Evolutionary conservation across 176 grass and related monocot genomes (phyloP), one percentile per base, ranked within the genome.

Genomic region (Zizania latifolia): DNA sequence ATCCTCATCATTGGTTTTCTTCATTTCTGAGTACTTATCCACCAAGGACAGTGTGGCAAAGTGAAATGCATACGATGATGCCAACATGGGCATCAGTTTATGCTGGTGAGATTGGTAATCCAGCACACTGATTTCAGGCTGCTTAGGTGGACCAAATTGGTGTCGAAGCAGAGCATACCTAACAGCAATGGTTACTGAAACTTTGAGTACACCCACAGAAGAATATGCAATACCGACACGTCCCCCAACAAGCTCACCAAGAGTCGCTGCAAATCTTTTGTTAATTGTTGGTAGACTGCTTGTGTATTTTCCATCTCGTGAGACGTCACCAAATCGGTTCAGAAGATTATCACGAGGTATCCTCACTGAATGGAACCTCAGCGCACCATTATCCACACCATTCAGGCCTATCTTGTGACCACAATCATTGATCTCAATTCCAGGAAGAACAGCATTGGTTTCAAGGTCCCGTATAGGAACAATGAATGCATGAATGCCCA

Each of bases 51-150:
- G 68, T 16, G 91, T 92, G 22, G 95, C 86, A 48, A 98, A 98
- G 59, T 98, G 91, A 84, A 98, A 98, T 1, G 91, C 95, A 63
- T 99, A 99, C 0, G 89, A 68, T 21, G 91, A 99, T 73, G 95
- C 95, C 23, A 99, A 41, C 95, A 98, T 92, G 32, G 95, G 95
- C 95, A 99, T 99, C 66, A 99, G 46, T 71, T 91, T 90, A 59
- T 99, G 87, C 65, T 99, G 95, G 77, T 99, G 95, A 48, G 95
- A 94, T 70, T 94, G 95, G 63, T 99, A 99, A 71, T 99, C 95
- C 75, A 99, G 40, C 51, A 99, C 88, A 37, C 84, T 89, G 71
- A 99, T 90, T 78, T 99, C 95, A 5, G 95, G 91, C 29, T 94
- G 73, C 68, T 81, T 92, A 26, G 95, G 89, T 26, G 95, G 95